Evolutionary conservation across 192 early-diverging fungal genomes (phyloP).

Genomic region (Coemansia sp.): DNA sequence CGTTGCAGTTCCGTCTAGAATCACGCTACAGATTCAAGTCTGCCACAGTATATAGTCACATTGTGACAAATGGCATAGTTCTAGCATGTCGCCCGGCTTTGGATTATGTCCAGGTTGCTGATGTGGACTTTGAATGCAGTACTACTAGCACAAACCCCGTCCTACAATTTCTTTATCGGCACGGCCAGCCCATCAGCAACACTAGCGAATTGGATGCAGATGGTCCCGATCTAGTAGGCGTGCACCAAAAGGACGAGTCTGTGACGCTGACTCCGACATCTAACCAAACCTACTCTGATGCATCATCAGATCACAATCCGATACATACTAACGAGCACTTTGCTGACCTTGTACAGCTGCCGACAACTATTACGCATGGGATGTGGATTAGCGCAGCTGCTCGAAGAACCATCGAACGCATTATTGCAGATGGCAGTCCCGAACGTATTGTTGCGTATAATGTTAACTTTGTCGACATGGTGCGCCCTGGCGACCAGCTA

Average conservation of each 20-base stretch:
- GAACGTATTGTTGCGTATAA: conserved; percentile 74
- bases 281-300: conserved; percentile 77
- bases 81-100: conserved; percentile 55
- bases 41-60: conserved; percentile 54
- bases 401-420: conserved; percentile 82
- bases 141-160: conserved; percentile 75
- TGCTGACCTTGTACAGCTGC: conserved; percentile 79
- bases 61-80: conserved; percentile 66
- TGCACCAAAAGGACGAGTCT: conserved; percentile 63
- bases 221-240: conserved; percentile 25
- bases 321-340: conserved; percentile 94
- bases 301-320: conserved; percentile 89
- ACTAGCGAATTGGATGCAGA: conserved; percentile 64
- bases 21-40: conserved; percentile 66
- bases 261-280: conserved; percentile 68
- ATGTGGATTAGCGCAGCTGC: conserved; percentile 96
- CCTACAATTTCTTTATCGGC: conserved; percentile 73
- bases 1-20: conserved; percentile 74
- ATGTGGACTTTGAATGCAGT: conserved; percentile 70
- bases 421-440: conserved; percentile 79
- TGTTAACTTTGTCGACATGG: conserved; percentile 85
- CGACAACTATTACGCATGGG: conserved; percentile 92
- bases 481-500: conserved; percentile 78
- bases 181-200: conserved; percentile 69
- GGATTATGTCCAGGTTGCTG: conserved; percentile 71